These are phyloP conservation scores for Vanrija sp. DNA, from an alignment of 1,284 basidiomycete genomes.

Conservation along the genomic window DNA sequence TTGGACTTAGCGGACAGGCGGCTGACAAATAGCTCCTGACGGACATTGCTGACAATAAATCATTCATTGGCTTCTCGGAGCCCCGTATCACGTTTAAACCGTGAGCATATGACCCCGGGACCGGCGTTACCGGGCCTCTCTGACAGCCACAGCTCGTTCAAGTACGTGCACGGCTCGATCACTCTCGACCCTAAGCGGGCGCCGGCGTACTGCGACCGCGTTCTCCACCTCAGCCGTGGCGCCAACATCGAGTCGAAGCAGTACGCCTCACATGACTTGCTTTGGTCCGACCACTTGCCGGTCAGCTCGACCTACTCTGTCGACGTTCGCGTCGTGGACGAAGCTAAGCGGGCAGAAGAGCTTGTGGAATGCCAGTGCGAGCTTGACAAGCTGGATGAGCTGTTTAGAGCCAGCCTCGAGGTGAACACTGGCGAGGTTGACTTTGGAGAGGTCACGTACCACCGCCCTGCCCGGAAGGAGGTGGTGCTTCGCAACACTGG, in stretches of 20 bases:
- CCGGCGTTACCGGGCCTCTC: neutral
- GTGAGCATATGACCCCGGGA: conserved; percentile 14
- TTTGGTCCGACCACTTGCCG: conserved; percentile 46
- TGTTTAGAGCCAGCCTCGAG: conserved; percentile 52
- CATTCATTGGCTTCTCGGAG: conserved; percentile 37
- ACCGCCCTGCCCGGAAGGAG: conserved; percentile 18
- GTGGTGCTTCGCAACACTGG: conserved; percentile 34
- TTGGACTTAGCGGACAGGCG: too few relatives aligned
- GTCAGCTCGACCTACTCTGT: conserved; percentile 25
- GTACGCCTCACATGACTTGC: conserved; percentile 34
- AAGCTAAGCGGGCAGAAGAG: conserved; percentile 32
- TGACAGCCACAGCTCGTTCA: conserved; percentile 32
- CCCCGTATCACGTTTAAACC: conserved; percentile 35
- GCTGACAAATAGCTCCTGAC: conserved; percentile 20
- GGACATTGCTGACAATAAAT: conserved; percentile 34
- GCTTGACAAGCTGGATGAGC: conserved; percentile 49
- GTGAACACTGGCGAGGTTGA: conserved; percentile 52
- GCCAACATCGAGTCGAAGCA: conserved; percentile 13
- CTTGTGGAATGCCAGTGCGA: conserved; percentile 44
- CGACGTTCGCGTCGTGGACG: conserved; percentile 27
- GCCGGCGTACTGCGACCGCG: conserved; percentile 44
- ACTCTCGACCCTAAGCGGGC: conserved; percentile 36
- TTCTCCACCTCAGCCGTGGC: conserved; percentile 21
- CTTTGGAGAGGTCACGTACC: conserved; percentile 40
- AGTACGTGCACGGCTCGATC: conserved; percentile 40